Conservation (phyloP, 768 basidiomycete species). For the Tylopilus subfusipes region DNA sequence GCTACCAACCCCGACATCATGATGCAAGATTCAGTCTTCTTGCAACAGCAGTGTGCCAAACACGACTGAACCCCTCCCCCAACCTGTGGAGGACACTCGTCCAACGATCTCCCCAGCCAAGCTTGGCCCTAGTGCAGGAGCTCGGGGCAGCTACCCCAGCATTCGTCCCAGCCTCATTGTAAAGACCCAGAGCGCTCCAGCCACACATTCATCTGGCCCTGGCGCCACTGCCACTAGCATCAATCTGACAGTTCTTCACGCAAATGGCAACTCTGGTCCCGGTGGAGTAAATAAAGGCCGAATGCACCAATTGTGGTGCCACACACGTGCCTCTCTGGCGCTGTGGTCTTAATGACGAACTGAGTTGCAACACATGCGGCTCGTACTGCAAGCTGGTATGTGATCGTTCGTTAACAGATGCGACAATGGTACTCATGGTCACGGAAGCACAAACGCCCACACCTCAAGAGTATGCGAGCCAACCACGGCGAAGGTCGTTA, state of each 20-base stretch:
- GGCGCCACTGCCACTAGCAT: conserved; percentile 62
- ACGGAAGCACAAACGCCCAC: conserved; percentile 76
- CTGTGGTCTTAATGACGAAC: conserved; percentile 79
- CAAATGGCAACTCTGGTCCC: conserved; percentile 39
- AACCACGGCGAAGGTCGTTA: conserved; percentile 69
- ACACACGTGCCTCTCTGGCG: conserved; percentile 88
- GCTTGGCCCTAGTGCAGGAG: conserved; percentile 51
- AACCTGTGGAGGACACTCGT: conserved; percentile 40
- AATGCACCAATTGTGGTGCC: conserved; percentile 85
- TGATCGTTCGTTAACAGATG: conserved; percentile 7
- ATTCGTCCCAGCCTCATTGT: conserved; percentile 59
- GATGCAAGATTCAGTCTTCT: conserved; percentile 24
- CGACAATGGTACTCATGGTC: not conserved
- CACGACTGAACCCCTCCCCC: conserved; percentile 29
- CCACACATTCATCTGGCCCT: conserved; percentile 54
- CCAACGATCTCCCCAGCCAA: too few relatives aligned
- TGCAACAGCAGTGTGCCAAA: conserved; percentile 1
- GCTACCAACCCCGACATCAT: conserved; percentile 18
- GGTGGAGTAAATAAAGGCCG: conserved; percentile 71
- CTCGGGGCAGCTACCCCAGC: conserved; percentile 41
- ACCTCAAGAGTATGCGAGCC: conserved; percentile 84
- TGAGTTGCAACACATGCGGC: conserved; percentile 88
- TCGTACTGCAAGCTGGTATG: conserved; percentile 81
- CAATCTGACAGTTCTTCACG: conserved; percentile 40
- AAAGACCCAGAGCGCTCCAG: conserved; percentile 45